Evolutionary conservation across 2,329 filamentous ascomycete species (phyloP).

Genomic region (Fusarium begoniae): DNA sequence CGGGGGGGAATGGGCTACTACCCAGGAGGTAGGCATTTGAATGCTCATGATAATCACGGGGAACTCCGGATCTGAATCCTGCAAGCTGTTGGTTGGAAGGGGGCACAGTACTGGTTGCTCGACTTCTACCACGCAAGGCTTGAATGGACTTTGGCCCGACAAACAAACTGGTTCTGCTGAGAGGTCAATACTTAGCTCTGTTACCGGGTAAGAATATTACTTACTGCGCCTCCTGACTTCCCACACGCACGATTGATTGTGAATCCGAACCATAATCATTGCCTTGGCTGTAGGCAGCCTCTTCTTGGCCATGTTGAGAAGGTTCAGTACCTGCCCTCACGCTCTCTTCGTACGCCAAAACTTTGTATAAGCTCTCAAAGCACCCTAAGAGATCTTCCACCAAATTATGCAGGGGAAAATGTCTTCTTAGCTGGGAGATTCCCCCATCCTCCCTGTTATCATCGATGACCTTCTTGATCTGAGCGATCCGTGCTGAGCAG

Average conservation of each 20-base stretch:
- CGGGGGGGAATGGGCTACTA: slow-evolving; percentile 17
- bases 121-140: slow-evolving; percentile 23
- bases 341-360: not conserved
- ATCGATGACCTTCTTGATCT: slow-evolving; percentile 18
- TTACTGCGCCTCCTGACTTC: slow-evolving; percentile 27
- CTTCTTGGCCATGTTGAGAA: slow-evolving; percentile 5
- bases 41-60: slow-evolving; percentile 36
- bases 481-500: slow-evolving; percentile 36
- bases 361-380: slow-evolving; percentile 28
- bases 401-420: slow-evolving; percentile 32
- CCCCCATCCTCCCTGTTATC: slow-evolving; percentile 10
- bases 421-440: slow-evolving; percentile 18
- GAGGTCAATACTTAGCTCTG: not conserved
- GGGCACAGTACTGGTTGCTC: slow-evolving; percentile 1
- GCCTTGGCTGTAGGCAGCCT: slow-evolving; percentile 27
- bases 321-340: not conserved
- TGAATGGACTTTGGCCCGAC: slow-evolving; percentile 25
- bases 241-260: slow-evolving; percentile 38
- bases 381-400: slow-evolving; percentile 29
- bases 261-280: slow-evolving; percentile 37
- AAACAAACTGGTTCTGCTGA: slow-evolving; percentile 36
- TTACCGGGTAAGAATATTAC: not conserved
- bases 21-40: slow-evolving; percentile 32
- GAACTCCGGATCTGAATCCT: slow-evolving; percentile 17
- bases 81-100: slow-evolving; percentile 37